Conservation (phyloP, 2,329 filamentous ascomycete genomes). For the Periconia sp. region DNA sequence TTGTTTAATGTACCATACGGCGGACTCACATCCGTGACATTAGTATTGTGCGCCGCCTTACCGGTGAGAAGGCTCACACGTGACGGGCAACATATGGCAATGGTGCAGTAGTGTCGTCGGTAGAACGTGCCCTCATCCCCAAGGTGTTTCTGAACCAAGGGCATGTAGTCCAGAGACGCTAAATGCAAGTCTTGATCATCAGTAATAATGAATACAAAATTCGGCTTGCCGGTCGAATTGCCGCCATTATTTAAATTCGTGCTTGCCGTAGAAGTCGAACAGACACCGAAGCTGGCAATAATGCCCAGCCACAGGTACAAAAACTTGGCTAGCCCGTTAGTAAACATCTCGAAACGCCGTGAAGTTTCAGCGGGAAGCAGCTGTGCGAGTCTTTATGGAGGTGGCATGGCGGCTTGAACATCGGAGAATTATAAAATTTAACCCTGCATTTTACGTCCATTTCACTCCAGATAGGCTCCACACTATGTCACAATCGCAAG, state of each 20-base stretch:
- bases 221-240: conserved; percentile 30
- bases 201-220: conserved; percentile 66
- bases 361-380: background rate
- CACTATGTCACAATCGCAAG: background rate
- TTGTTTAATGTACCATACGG: conserved; percentile 46
- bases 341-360: background rate
- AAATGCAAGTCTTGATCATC: conserved; percentile 68
- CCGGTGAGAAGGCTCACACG: conserved; percentile 66
- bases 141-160: conserved; percentile 57
- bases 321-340: background rate
- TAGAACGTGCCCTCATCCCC: conserved; percentile 60
- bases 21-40: conserved; percentile 62
- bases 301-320: background rate
- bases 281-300: background rate
- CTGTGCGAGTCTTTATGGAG: background rate
- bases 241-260: background rate
- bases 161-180: conserved; percentile 63
- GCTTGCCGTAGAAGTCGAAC: background rate
- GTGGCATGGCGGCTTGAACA: background rate
- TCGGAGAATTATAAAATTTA: background rate
- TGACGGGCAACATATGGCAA: conserved; percentile 67
- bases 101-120: conserved; percentile 64
- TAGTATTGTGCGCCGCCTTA: conserved; percentile 68
- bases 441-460: background rate
- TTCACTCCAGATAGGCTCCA: background rate